Base-by-base conservation (phyloP, 768 basidiomycete species). In the Steccherinum ochraceum region DNA sequence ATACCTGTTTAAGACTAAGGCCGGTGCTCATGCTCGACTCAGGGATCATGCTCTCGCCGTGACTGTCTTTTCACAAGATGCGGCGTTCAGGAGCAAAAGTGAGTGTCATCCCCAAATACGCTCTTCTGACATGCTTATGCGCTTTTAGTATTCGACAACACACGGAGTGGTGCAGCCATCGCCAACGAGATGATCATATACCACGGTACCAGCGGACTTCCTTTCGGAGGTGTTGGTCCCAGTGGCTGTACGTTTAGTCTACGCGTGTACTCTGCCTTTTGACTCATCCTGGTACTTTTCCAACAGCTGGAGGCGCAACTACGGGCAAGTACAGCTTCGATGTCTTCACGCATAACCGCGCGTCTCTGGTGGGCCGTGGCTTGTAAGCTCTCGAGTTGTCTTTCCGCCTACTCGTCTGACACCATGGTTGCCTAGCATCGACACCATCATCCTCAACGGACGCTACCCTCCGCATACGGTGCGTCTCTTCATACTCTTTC, bases 321-420 rank as follows among this genome's bases (percentile, higher is more conserved):
- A 81, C 83, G 3, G 85, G 89, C 27, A 89, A 89, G 60, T 85
- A 71, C 59, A 69, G 73, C 4, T 93, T 92, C 56, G 85, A 89
- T 52, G 70, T 77, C 60, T 93, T 93, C 68, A 89, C 88, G 0
- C 89, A 92, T 61, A 56, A 78, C 21, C 77, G 91, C 48, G 62
- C 82, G 3, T 78, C 83, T 0, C 40, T 77, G 7, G 70, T 75
- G 54, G 68, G 65, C 2, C 77, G 73, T 27, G 52, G 61, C 50
- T 75, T 67, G 72, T 70, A 50, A 42, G 64, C 60, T 4, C 24
- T 16, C 12, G 39, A 40, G 30, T 52, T 20, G 12, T 13, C 23
- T 24, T 41, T 21, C 12, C 10, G 20, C 1, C 11, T 16, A 10
- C 18, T 4, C 23, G 3, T 3, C 43, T 40, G 20, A 51, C 24